Conservation (phyloP, 164 flowering plant species). For the Chloranthus sessilifolius region DNA sequence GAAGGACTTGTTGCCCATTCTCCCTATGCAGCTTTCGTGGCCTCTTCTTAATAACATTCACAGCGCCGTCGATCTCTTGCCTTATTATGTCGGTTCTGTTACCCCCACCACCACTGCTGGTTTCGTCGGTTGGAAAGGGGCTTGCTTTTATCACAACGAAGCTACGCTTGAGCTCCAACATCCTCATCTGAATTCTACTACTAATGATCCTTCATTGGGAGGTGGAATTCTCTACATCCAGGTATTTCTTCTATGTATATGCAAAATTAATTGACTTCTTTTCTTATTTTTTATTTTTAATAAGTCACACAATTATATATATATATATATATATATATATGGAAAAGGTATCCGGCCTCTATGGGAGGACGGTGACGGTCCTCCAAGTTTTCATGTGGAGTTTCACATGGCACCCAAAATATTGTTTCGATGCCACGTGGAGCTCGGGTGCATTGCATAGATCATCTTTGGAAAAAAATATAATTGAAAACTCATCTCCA, state of each 20-base stretch:
- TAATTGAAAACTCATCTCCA: too few species aligned
- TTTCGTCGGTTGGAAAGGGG: slow-evolving; percentile 74
- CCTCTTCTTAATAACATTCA: slow-evolving; percentile 81
- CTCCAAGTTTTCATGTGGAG: too few species aligned
- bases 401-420: too few species aligned
- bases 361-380: too few species aligned
- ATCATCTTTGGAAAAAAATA: too few species aligned
- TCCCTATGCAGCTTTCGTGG: slow-evolving; percentile 91
- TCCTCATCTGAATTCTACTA: too few species aligned
- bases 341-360: too few species aligned
- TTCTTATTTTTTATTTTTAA: neutral
- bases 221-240: slow-evolving; percentile 70
- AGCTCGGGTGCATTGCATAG: too few species aligned
- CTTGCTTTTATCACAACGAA: slow-evolving; percentile 75
- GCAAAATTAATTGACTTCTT: neutral
- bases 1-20: slow-evolving; percentile 81
- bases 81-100: slow-evolving; percentile 74
- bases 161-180: slow-evolving; percentile 72
- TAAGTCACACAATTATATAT: too few species aligned
- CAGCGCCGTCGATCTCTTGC: slow-evolving; percentile 84
- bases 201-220: too few species aligned
- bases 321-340: too few species aligned
- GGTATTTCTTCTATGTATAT: slow-evolving; percentile 28
- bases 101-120: slow-evolving; percentile 44
- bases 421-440: too few species aligned